A percentile compares a stretch with the other conserved stretches of the same genome.
Evolutionary conservation across 441 rosid species (phyloP).

Genomic region (Arabidopsis lyrata): DNA sequence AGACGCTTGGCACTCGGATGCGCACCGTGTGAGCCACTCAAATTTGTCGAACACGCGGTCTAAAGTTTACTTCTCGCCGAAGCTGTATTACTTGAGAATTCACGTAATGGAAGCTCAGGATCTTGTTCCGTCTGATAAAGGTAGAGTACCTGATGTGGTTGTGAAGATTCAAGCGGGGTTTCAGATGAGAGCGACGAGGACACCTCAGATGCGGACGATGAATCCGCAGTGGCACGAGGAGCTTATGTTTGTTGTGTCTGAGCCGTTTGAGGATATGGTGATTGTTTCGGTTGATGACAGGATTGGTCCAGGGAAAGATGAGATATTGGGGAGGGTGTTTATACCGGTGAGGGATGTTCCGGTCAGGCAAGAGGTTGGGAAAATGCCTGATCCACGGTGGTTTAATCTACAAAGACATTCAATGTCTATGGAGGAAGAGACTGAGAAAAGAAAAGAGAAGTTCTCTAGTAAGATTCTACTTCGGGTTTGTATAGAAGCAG

Average conservation of each 20-base stretch:
- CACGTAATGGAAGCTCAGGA: constrained; percentile 66
- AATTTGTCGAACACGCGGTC: constrained; percentile 65
- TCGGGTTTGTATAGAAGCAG: constrained; percentile 54
- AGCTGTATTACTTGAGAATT: constrained; percentile 64
- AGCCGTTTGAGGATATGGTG: constrained; percentile 68
- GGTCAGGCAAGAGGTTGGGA: constrained; percentile 55
- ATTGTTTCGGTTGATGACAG: constrained; percentile 59
- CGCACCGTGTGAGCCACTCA: constrained; percentile 66
- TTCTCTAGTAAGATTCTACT: constrained; percentile 75
- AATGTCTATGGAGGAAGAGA: constrained; percentile 47
- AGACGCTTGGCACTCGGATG: constrained; percentile 79
- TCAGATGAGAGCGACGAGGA: constrained; percentile 56
- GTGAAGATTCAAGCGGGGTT: constrained; percentile 57
- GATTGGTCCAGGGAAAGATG: constrained; percentile 62
- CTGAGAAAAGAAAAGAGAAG: constrained; percentile 68
- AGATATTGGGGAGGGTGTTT: constrained; percentile 53
- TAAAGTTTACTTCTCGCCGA: constrained; percentile 74
- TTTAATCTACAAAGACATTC: constrained; percentile 53
- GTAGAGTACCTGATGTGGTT: constrained; percentile 52
- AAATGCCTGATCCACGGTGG: constrained; percentile 66
- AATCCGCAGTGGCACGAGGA: constrained; percentile 65
- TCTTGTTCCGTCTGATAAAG: constrained; percentile 64
- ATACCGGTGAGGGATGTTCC: constrained; percentile 54
- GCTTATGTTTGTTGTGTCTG: constrained; percentile 67
- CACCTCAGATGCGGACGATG: constrained; percentile 47